A percentile compares a stretch with the other conserved stretches of the same genome.
Evolutionary conservation across 2,329 filamentous ascomycete species (phyloP).

Genomic region (Hypoxylon sp.): DNA sequence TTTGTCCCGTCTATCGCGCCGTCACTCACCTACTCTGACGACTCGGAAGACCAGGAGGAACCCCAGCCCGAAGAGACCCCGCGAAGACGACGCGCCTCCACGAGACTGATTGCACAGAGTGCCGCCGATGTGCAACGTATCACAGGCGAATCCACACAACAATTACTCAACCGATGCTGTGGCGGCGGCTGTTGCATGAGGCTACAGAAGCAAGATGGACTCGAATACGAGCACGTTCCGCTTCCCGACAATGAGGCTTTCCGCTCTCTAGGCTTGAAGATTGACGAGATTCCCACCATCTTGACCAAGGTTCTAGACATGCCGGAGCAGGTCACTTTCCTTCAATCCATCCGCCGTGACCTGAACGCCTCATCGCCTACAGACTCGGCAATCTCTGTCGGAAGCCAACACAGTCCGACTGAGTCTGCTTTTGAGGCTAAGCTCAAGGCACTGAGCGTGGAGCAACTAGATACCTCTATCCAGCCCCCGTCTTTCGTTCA

Average conservation of each 20-base stretch:
- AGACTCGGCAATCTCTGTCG: constrained; percentile 59
- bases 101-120: constrained; percentile 70
- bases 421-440: constrained; percentile 23
- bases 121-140: constrained; percentile 69
- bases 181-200: constrained; percentile 70
- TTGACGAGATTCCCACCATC: constrained; percentile 76
- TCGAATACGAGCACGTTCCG: constrained; percentile 61
- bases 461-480: constrained; percentile 63
- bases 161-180: constrained; percentile 69
- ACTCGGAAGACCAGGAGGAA: constrained; percentile 66
- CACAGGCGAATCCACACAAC: constrained; percentile 68
- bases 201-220: constrained; percentile 52
- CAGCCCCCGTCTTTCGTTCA: constrained; percentile 91
- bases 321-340: constrained; percentile 77
- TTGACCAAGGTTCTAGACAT: constrained; percentile 76
- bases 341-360: constrained; percentile 63
- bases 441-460: constrained; percentile 47
- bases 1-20: constrained; percentile 61
- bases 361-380: constrained; percentile 53
- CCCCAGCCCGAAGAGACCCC: constrained; percentile 55
- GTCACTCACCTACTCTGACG: constrained; percentile 69
- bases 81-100: constrained; percentile 71
- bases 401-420: constrained; percentile 48
- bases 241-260: constrained; percentile 86
- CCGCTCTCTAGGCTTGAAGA: constrained; percentile 76